Percentiles rank a stretch among this genome's conserved stretches.
phyloP scores from a whole-genome alignment of 371 early-diverging fungal genomes.

The Saksenaea oblongispora region DNA sequence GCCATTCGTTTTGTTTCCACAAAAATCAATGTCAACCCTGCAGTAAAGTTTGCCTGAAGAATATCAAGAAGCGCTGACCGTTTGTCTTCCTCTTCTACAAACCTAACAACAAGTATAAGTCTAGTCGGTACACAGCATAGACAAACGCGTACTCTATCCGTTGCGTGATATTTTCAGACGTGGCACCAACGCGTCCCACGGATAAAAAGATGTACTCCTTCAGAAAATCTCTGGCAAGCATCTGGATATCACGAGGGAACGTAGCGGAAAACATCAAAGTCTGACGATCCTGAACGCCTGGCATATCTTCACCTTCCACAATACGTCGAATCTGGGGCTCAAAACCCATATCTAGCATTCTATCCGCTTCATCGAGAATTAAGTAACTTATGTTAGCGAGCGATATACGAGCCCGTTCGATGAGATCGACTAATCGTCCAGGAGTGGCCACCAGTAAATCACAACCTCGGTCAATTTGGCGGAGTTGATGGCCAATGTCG shows the following conservation, averaged over 20 bases:
- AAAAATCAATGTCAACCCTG: conserved; percentile 90
- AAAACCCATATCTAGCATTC: conserved; percentile 98
- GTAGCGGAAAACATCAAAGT: conserved; percentile 97
- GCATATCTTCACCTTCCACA: conserved; percentile 92
- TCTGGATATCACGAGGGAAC: conserved; percentile 92
- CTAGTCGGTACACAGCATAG: not conserved
- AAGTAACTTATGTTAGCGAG: conserved; percentile 75
- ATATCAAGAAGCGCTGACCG: conserved; percentile 85
- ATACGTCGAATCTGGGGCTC: conserved; percentile 96
- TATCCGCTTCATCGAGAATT: conserved; percentile 98
- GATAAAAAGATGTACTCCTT: conserved; percentile 89
- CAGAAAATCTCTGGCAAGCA: conserved; percentile 92
- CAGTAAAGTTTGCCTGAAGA: conserved; percentile 64
- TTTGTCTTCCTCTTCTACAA: conserved; percentile 81
- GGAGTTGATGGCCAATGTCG: conserved; percentile 85
- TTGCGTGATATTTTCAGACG: conserved; percentile 94
- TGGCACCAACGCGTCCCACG: conserved; percentile 91
- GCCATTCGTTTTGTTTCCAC: conserved; percentile 97
- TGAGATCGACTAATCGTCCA: conserved; percentile 91
- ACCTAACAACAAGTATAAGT: conserved; percentile 8
- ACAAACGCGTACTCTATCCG: conserved; percentile 55
- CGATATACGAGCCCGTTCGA: conserved; percentile 85
- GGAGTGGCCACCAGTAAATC: conserved; percentile 97
- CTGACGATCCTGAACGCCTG: conserved; percentile 70
- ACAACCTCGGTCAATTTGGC: conserved; percentile 84